Evolutionary conservation across 306 rosid genomes (phyloP).

Genomic region (Cucumis melo): DNA sequence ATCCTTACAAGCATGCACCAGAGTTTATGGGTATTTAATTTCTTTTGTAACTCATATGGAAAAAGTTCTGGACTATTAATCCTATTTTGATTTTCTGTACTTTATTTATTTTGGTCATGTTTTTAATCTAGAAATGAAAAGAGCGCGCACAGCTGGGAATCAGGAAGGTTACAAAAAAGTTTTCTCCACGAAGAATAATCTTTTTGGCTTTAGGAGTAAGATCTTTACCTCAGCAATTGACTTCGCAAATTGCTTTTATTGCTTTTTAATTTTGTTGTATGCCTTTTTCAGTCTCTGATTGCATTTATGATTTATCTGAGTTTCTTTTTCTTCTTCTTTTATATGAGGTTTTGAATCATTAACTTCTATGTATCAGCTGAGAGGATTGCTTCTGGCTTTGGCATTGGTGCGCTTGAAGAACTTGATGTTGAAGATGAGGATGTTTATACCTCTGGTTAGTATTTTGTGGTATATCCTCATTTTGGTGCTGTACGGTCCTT

Average conservation of each 20-base stretch:
- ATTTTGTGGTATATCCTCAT: background rate
- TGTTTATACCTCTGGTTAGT: constrained; percentile 70
- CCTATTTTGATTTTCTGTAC: background rate
- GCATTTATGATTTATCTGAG: constrained; percentile 13
- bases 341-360: constrained; percentile 3
- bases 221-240: constrained; percentile 14
- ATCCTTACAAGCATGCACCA: constrained; percentile 93
- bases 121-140: constrained; percentile 48
- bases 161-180: constrained; percentile 32
- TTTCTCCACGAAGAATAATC: constrained; percentile 35
- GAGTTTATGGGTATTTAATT: constrained; percentile 76
- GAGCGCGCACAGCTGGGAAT: constrained; percentile 42
- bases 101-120: background rate
- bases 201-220: constrained; percentile 83
- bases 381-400: constrained; percentile 91
- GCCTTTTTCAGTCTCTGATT: background rate
- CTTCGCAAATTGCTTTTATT: constrained; percentile 10
- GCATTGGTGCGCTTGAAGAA: constrained; percentile 98
- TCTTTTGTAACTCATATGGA: background rate
- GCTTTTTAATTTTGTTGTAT: background rate
- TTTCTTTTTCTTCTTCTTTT: background rate
- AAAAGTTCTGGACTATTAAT: background rate
- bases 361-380: constrained; percentile 55
- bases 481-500: background rate
- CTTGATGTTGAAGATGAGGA: constrained; percentile 92